Evolutionary conservation across 352 stramenopile genomes (phyloP).

Genomic region (Phytophthora citrophthora): DNA sequence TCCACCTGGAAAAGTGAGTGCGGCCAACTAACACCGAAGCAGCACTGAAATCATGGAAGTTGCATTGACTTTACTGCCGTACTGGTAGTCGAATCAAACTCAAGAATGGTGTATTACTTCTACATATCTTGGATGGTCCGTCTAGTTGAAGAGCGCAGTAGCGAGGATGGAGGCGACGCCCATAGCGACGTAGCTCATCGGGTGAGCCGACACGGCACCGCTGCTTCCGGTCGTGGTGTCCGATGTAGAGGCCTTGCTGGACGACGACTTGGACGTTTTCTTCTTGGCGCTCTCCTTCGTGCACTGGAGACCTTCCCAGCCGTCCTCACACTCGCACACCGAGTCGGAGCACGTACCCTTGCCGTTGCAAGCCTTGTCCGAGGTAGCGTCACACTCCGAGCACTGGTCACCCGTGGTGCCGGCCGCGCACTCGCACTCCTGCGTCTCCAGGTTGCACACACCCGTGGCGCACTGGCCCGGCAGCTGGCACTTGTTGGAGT

Average conservation of each 20-base stretch:
- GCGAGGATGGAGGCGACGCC: conserved; percentile 35
- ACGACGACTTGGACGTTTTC: conserved; percentile 35
- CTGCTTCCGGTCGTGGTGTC: conserved; percentile 18
- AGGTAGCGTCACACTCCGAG: conserved; percentile 70
- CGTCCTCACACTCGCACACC: conserved; percentile 60
- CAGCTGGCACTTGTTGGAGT: conserved; percentile 79
- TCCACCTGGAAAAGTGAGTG: neutral
- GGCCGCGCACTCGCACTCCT: conserved; percentile 64
- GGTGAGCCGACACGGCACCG: conserved; percentile 24
- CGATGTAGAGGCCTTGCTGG: conserved; percentile 24
- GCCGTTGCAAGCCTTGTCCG: conserved; percentile 60
- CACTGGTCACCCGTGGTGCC: conserved; percentile 77
- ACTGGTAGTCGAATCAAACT: conserved; percentile 13
- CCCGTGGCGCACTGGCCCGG: conserved; percentile 73
- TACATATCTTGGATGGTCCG: conserved; percentile 23
- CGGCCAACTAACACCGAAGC: neutral
- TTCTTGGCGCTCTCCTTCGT: conserved; percentile 61
- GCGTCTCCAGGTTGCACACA: conserved; percentile 72
- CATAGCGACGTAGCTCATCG: conserved; percentile 28
- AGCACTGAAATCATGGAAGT: neutral
- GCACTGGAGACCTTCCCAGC: conserved; percentile 73
- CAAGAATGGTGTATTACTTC: conserved; percentile 33
- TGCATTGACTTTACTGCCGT: neutral
- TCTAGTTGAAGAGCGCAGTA: conserved; percentile 41
- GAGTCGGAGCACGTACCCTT: conserved; percentile 66